These are phyloP conservation scores for Hemileccinum impolitum DNA, from an alignment of 768 basidiomycete genomes.

Conservation along the genomic window DNA sequence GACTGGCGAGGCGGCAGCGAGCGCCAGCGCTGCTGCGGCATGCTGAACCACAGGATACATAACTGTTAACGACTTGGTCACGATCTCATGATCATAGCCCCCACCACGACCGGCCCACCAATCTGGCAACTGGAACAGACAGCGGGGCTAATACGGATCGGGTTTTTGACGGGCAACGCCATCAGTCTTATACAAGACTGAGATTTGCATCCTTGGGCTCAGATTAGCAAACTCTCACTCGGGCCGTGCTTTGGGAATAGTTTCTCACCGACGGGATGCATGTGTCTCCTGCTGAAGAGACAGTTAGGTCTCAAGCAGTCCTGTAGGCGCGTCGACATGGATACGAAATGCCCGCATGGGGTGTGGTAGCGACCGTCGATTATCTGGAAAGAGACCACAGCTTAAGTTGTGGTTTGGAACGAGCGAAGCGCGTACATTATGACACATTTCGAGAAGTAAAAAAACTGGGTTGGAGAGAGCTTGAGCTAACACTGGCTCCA, in stretches of 20 bases:
- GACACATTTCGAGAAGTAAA: constrained; percentile 51
- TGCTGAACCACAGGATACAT: constrained; percentile 2
- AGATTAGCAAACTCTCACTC: constrained; percentile 12
- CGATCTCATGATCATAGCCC: constrained; percentile 18
- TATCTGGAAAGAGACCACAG: constrained; percentile 40
- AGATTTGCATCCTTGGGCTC: constrained; percentile 49
- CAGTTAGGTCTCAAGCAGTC: constrained; percentile 66
- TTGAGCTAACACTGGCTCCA: constrained; percentile 13
- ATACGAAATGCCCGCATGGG: constrained; percentile 65
- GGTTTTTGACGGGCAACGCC: constrained; percentile 64
- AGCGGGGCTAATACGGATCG: constrained; percentile 66
- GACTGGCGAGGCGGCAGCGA: constrained; percentile 6
- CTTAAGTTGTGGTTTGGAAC: background rate
- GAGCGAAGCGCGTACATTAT: constrained; percentile 52
- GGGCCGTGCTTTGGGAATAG: background rate
- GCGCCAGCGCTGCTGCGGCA: constrained; percentile 24
- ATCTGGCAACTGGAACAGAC: constrained; percentile 34
- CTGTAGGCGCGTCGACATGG: constrained; percentile 65
- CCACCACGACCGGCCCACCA: constrained; percentile 11
- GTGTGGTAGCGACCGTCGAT: constrained; percentile 75
- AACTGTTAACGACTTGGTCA: constrained; percentile 6
- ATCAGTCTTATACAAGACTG: constrained; percentile 59
- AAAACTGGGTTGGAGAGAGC: constrained; percentile 18
- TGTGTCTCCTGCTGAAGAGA: constrained; percentile 66
- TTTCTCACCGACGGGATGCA: constrained; percentile 49